A percentile compares a stretch with the other conserved stretches of the same genome.
Evolutionary conservation across 306 rosid species (phyloP).

Genomic region (Citrullus mucosospermus): DNA sequence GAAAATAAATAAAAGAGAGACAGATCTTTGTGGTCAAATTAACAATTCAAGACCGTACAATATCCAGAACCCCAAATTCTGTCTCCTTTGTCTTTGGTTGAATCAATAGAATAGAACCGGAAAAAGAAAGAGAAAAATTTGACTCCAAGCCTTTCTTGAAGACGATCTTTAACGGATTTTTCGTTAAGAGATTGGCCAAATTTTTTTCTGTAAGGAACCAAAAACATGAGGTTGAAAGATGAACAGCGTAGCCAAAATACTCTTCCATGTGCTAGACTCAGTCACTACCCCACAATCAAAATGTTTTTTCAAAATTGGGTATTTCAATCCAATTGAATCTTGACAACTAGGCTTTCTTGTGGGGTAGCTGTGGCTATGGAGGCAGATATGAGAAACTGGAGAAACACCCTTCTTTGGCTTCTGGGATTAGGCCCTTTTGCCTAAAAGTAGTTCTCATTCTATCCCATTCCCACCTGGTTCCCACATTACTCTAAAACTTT

Average conservation of each 20-base stretch:
- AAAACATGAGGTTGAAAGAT: conserved; percentile 25
- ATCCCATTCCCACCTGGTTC: not conserved
- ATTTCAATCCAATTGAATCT: not conserved
- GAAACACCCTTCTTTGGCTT: not conserved
- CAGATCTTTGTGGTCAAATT: conserved; percentile 4
- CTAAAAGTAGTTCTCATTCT: not conserved
- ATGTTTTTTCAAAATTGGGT: not conserved
- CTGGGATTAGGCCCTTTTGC: not conserved
- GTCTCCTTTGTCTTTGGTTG: not conserved
- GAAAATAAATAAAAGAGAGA: not conserved
- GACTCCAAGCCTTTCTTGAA: conserved; percentile 1
- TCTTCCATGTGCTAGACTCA: conserved; percentile 24
- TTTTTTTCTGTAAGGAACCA: not conserved
- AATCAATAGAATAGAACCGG: not conserved
- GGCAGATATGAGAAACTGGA: not conserved
- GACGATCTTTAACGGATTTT: conserved; percentile 25
- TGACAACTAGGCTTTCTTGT: not conserved
- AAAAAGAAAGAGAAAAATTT: not conserved
- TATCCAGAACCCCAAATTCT: not conserved
- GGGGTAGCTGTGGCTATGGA: not conserved
- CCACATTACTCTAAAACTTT: not conserved
- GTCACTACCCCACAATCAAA: conserved; percentile 15
- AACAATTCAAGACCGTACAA: not conserved
- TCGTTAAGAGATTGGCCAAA: conserved; percentile 16
- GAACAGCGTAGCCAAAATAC: conserved; percentile 5